phyloP scores from a whole-genome alignment of 768 basidiomycete genomes.

The Hericium erinaceus region DNA sequence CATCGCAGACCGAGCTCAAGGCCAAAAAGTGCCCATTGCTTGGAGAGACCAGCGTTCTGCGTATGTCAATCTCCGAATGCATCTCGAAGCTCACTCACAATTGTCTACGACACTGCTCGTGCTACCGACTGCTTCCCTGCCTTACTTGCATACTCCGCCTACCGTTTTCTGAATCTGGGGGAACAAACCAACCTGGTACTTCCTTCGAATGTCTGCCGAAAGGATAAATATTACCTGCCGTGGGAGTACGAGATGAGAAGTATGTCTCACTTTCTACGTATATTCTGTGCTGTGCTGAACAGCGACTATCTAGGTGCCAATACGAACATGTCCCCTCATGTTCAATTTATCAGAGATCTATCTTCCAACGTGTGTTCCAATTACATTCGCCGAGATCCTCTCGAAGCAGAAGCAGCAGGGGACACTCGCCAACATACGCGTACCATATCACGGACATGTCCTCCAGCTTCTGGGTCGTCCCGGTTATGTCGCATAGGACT shows the following conservation, averaged over 20 bases:
- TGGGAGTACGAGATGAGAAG: constrained; percentile 96
- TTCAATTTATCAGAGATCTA: not conserved
- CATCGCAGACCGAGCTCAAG: constrained; percentile 79
- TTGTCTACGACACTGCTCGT: not conserved
- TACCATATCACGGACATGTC: too few species aligned
- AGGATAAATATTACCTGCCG: constrained; percentile 67
- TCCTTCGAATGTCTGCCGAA: constrained; percentile 81
- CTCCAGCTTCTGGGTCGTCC: too few species aligned
- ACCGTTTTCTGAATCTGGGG: not conserved
- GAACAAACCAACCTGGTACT: constrained; percentile 55
- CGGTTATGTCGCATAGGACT: too few species aligned
- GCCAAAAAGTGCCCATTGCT: constrained; percentile 60
- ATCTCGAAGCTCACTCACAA: too few species aligned
- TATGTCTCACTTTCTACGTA: constrained; percentile 26
- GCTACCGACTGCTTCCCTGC: not conserved
- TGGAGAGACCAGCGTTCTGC: constrained; percentile 91
- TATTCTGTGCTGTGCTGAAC: not conserved
- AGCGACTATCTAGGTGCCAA: constrained; percentile 56
- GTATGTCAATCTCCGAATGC: constrained; percentile 37
- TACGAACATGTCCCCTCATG: constrained; percentile 55
- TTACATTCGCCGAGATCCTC: constrained; percentile 73
- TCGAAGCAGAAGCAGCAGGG: constrained; percentile 54
- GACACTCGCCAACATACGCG: not conserved
- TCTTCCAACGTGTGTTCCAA: constrained; percentile 28
- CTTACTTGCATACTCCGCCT: not conserved